phyloP scores from a whole-genome alignment of 305 asterid species.

The Rubia peregrina region DNA sequence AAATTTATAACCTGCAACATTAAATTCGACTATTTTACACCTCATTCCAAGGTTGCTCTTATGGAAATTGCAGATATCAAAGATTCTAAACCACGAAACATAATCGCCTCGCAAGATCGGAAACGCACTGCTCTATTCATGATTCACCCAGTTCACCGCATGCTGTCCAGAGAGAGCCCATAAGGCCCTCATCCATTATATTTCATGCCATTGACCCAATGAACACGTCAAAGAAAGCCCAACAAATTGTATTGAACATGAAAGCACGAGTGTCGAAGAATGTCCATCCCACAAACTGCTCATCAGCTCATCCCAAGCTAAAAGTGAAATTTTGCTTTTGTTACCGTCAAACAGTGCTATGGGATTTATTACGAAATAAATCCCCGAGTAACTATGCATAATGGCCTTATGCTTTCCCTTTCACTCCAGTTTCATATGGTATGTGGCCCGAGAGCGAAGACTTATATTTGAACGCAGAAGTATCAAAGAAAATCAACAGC shows the following conservation, averaged over 20 bases:
- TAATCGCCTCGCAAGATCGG: slow-evolving; percentile 15
- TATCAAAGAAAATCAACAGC: not conserved
- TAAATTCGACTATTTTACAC: slow-evolving; percentile 35
- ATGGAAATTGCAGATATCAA: slow-evolving; percentile 21
- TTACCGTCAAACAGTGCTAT: not conserved
- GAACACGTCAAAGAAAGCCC: not conserved
- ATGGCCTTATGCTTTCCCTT: not conserved
- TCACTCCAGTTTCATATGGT: not conserved
- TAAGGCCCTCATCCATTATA: not conserved
- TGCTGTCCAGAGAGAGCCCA: not conserved
- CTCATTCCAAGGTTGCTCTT: slow-evolving; percentile 26
- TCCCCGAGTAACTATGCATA: not conserved
- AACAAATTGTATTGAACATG: not conserved
- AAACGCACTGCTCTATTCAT: slow-evolving; percentile 9
- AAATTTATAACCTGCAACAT: slow-evolving; percentile 81
- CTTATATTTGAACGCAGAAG: not conserved
- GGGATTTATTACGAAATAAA: not conserved
- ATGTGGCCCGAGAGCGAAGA: slow-evolving; percentile 2
- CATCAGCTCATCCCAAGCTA: not conserved
- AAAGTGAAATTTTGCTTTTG: not conserved
- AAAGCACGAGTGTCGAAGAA: not conserved
- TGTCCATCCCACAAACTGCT: not conserved
- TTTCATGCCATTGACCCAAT: slow-evolving; percentile 6
- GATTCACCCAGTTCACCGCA: not conserved
- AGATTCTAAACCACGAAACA: slow-evolving; percentile 10